A percentile compares a stretch with the other conserved stretches of the same genome.
These are phyloP conservation scores for Tillandsia leiboldiana DNA, from an alignment of 176 grass and related monocot species.

Conservation along the genomic window DNA sequence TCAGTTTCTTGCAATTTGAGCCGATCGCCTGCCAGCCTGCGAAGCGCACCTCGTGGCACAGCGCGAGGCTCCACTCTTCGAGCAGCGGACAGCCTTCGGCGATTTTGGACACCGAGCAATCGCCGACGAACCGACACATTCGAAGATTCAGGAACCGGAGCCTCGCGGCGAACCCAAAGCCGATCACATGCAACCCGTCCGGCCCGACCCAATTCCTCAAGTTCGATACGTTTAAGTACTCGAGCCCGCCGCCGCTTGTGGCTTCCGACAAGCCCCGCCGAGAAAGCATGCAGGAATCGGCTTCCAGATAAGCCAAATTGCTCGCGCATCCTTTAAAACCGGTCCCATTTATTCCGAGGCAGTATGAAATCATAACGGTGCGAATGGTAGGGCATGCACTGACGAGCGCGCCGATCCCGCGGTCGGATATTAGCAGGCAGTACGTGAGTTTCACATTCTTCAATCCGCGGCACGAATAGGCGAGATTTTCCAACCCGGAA, in stretches of 20 bases:
- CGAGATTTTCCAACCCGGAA: slow-evolving; percentile 54
- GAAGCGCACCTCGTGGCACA: slow-evolving; percentile 60
- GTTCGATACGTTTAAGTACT: slow-evolving; percentile 67
- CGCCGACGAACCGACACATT: slow-evolving; percentile 54
- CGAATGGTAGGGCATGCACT: slow-evolving; percentile 40
- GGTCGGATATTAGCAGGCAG: slow-evolving; percentile 52
- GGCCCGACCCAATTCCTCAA: slow-evolving; percentile 35
- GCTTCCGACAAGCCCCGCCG: slow-evolving; percentile 41
- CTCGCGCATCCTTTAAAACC: slow-evolving; percentile 55
- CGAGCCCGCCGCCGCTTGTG: slow-evolving; percentile 37
- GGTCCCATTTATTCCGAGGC: slow-evolving; percentile 53
- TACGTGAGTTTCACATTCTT: slow-evolving; percentile 59
- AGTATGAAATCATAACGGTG: slow-evolving; percentile 46
- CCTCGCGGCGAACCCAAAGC: slow-evolving; percentile 29
- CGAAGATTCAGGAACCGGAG: slow-evolving; percentile 59
- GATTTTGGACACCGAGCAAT: slow-evolving; percentile 50
- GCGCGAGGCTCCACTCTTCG: slow-evolving; percentile 70
- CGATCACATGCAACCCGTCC: slow-evolving; percentile 39
- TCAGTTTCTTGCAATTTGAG: slow-evolving; percentile 43
- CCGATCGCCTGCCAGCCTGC: slow-evolving; percentile 68
- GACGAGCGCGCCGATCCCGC: slow-evolving; percentile 43
- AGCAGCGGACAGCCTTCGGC: slow-evolving; percentile 56
- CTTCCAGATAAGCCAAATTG: slow-evolving; percentile 61
- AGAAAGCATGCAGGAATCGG: slow-evolving; percentile 71
- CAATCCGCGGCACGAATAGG: slow-evolving; percentile 41